These are phyloP conservation scores for Helenozyma rhizophorensis DNA, from an alignment of 805 yeast species.

Conservation along the genomic window DNA sequence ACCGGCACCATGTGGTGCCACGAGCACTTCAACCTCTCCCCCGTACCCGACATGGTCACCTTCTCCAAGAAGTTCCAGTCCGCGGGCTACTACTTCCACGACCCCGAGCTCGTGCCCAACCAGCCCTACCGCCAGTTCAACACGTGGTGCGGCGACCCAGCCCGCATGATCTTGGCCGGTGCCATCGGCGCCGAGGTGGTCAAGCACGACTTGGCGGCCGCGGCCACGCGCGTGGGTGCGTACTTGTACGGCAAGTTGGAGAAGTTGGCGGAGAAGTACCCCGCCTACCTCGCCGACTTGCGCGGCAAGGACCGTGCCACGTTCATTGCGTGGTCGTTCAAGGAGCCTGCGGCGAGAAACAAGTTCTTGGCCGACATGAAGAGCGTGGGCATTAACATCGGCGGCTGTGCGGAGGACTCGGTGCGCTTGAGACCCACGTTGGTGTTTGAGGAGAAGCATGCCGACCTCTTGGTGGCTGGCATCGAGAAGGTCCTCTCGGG, in stretches of 20 bases:
- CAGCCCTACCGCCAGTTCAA: slow-evolving; percentile 85
- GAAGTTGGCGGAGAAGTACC: slow-evolving; percentile 49
- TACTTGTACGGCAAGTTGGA: slow-evolving; percentile 59
- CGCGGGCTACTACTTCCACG: slow-evolving; percentile 81
- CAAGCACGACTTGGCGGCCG: slow-evolving; percentile 53
- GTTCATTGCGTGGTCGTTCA: slow-evolving; percentile 77
- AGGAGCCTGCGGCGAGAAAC: slow-evolving; percentile 52
- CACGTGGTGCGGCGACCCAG: slow-evolving; percentile 94
- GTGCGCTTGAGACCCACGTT: slow-evolving; percentile 80
- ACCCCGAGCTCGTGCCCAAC: slow-evolving; percentile 69
- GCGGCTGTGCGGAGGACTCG: slow-evolving; percentile 78
- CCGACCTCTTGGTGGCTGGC: slow-evolving; percentile 54
- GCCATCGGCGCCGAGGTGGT: slow-evolving; percentile 65
- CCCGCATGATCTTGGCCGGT: slow-evolving; percentile 70
- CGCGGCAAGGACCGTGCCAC: slow-evolving; percentile 77
- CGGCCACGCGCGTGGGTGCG: slow-evolving; percentile 59
- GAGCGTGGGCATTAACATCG: slow-evolving; percentile 68
- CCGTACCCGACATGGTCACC: slow-evolving; percentile 80
- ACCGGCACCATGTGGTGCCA: slow-evolving; percentile 87
- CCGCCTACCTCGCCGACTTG: slow-evolving; percentile 48
- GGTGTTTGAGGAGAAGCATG: slow-evolving; percentile 76
- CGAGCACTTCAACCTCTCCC: slow-evolving; percentile 72
- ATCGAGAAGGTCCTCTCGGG: slow-evolving; percentile 36
- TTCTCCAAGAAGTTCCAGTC: slow-evolving; percentile 87
- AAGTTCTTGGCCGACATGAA: slow-evolving; percentile 57